Evolutionary conservation across 2,329 filamentous ascomycete genomes (phyloP).

Genomic region (Achaetomium macrosporum): DNA sequence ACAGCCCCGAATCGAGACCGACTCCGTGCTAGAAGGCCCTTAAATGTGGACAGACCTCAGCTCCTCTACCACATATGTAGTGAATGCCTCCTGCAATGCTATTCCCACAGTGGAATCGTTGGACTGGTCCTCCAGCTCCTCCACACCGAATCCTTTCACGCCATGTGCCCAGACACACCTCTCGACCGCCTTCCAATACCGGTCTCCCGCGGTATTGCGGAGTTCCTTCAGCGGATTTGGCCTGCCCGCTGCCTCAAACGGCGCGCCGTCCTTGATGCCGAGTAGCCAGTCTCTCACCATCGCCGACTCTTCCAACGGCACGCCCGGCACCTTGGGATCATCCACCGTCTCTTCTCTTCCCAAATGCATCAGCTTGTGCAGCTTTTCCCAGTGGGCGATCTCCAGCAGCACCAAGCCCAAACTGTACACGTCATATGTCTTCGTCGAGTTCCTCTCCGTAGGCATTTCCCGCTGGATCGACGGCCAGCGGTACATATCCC

Average conservation of each 20-base stretch:
- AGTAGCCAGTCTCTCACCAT: constrained; percentile 23
- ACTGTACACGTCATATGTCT: constrained; percentile 43
- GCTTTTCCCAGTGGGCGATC: constrained; percentile 44
- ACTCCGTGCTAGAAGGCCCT: background rate
- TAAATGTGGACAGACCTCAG: constrained; percentile 18
- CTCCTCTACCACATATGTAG: constrained; percentile 22
- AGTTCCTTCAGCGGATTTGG: constrained; percentile 21
- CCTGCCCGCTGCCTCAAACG: constrained; percentile 10
- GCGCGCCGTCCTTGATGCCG: constrained; percentile 7
- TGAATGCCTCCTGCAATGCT: constrained; percentile 22
- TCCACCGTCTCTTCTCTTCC: background rate
- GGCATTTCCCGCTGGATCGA: constrained; percentile 21
- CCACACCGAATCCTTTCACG: constrained; percentile 22
- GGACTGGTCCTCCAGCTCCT: constrained; percentile 20
- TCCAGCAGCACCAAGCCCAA: constrained; percentile 45
- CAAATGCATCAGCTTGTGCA: constrained; percentile 33
- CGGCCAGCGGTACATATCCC: constrained; percentile 26
- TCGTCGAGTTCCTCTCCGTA: constrained; percentile 22
- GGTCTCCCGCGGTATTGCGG: constrained; percentile 19
- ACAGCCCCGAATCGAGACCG: background rate
- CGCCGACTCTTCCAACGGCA: constrained; percentile 20
- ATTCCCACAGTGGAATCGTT: constrained; percentile 20
- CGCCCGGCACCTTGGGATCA: background rate
- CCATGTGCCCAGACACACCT: constrained; percentile 25
- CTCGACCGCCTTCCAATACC: constrained; percentile 20